Base-by-base conservation (phyloP, 306 rosid genomes). In the Cicer pinnatifidum region DNA sequence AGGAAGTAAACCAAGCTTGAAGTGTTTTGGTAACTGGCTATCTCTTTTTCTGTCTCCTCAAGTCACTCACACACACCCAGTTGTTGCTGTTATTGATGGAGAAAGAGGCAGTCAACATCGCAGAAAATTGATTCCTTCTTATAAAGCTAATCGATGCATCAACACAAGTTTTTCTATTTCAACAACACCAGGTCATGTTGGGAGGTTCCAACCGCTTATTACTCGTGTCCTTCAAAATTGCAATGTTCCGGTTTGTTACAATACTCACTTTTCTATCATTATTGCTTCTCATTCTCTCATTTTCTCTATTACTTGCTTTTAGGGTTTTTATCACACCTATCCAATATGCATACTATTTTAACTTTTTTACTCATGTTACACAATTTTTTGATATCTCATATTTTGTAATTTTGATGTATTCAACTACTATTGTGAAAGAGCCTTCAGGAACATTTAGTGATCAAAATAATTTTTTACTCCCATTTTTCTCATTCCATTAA, bases 61-160 rank as follows among this genome's bases (percentile, higher is more conserved):
- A 82, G 92, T 93, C 66, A 82, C 85, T 84, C 89, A 52, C 50
- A 56, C 72, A 7, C 87, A 91, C 69, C 97, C 94, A 75, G 94
- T 93, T 53, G 83, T 93, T 40, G 97, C 94, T 9, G 96, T 93
- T 72, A 11, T 91, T 78, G 97, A 93, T 76, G 96, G 97, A 58
- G 97, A 91, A 73, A 53, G 89, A 38, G 98, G 96, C 47, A 83
- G 85, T 65, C 96, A 93, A 72, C 73, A 75, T 81, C 88, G 97
- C 11, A 79, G 94, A 84, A 85, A 75, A 41, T 72, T 93, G 68
- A 76, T 93, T 67, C 96, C 97, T 73, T 91, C 97, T 11, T 93
- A 93, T 78, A 93, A 93, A 81, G 89, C 96, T 8, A 93, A 85
- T 10, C 84, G 97, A 82, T 81, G 2, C 74, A 88, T 86, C n/a